Evolutionary conservation across 202 grass and related monocot species (phyloP), one percentile per base, ranked within the genome.

Genomic region (Schoenoplectus tabernaemontani): DNA sequence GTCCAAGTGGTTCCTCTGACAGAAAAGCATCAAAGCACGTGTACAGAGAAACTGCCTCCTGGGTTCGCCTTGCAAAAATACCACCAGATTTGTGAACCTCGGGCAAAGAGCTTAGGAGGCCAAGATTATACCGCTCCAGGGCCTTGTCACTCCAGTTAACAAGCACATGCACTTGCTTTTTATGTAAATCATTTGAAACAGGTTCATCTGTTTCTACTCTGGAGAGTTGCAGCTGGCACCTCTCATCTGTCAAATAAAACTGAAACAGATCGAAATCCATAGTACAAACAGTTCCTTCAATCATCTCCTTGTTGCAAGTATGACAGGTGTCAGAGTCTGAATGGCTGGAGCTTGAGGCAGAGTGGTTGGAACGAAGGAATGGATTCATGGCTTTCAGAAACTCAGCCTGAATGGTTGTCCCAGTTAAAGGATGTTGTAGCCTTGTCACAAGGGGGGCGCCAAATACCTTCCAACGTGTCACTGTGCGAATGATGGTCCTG

Each of bases 21-120:
- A 96, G 74, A 81, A 99, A 99, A 58, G 92, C 88, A 72, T 99
- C 88, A 89, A 99, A 88, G 43, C 96, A 99, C 58, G 92, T 84
- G 87, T 96, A 91, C 20, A 99, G 65, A 76, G 91, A 89, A 68
- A 91, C 87, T 26, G 91, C 84, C n/a, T 96, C 96, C 42, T 90
- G 91, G 30, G 91, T 77, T 68, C 82, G 86, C 82, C 80, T 92
- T 57, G 85, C 56, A 82, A 99, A 89, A 54, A 84, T 32, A 19
- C 88, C 85, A 0, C 58, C 61, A 0, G 85, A 82, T 69, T 93
- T 96, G 75, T 91, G 89, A 79, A 99, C 64, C 85, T 99, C 90
- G 36, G 92, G 88, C 81, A 99, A 82, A 84, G 86, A 82, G 71
- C 81, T 80, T 81, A 99, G 77, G 77, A 89, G 83, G 73, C 56